Evolutionary conservation across 2,329 filamentous ascomycete genomes (phyloP), one percentile per base, ranked within the genome.

Genomic region (Curvularia sp.): DNA sequence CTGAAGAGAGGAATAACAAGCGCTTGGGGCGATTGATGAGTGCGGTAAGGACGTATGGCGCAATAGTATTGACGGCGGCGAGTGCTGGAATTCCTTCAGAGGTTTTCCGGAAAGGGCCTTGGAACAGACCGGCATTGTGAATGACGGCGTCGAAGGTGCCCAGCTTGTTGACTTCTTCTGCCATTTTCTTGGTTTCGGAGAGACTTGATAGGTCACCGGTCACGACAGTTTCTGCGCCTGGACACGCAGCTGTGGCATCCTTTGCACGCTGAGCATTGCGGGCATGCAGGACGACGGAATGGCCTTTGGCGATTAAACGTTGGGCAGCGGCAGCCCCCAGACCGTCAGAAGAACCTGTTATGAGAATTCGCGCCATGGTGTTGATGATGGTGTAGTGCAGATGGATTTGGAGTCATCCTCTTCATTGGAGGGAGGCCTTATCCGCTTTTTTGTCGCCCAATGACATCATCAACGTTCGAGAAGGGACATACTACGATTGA

Each of bases 341-440:
- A 58, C 85, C 85, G 67, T 87, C 85, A 12, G 82, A 81, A 22
- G 84, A 86, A 46, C 85, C 85, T 8, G 85, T 87, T 58, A 88
- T 85, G 53, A 83, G 71, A 60, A 84, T 81, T 28, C 79, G 77
- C 43, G 74, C 78, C 79, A 82, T 82, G 10, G n/a, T 42, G 12
- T 13, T 22, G n/a, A n/a, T 30, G 7, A 8, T 39, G 18, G 18
- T 33, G 26, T 22, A 4, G 5, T 57, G 12, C 20, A 22, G 24
- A 28, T 18, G 3, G 20, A 8, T 38, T 13, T 33, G 28, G 41
- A 44, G 31, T 53, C 51, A 53, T 31, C 12, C 6, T 42, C 5
- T 38, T 15, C 15, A n/a, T 38, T 5, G 13, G 35, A 38, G 35
- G 35, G 35, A 38, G n/a, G 35, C 35, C 35, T 38, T 30, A 13